Base-by-base conservation (phyloP, 768 basidiomycete genomes). In the Rhodosporidiobolus sp. region DNA sequence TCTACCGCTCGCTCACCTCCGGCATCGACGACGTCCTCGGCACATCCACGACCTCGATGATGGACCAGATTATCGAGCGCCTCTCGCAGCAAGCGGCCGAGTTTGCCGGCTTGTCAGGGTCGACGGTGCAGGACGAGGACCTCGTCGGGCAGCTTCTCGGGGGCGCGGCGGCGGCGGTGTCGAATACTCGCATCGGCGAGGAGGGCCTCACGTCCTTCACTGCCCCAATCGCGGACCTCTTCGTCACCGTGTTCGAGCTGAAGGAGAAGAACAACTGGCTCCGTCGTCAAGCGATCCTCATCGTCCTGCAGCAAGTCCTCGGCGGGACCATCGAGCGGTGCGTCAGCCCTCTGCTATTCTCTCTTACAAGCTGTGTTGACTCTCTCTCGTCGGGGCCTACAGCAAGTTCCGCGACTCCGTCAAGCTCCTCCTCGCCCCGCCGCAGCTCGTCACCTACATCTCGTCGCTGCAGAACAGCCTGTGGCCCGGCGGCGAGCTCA, bases 1-100 rank as follows among this genome's bases (percentile, higher is more conserved):
- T 99, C 68, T 98, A 95, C 79, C 88, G 89, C 43, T 91, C 92
- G 34, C 91, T 99, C 57, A 87, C 95, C 10, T 91, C 92, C 74
- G 94, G 93, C 80, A 89, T 98, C 77, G 96, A 99, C 80, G 96
- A 98, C 81, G 92, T 96, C 86, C 89, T 95, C 82, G 92, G 95
- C 75, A 61, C 70, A 3, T 71, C 70, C 32, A 68, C 70, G 24
- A 69, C 70, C 8, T 94, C 92, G 1, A 94, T 96, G 92, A 82
- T 97, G 55, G 94, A 97, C 79, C 89, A 94, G 56, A 90, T 95
- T 86, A 91, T 95, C 54, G 89, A 92, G 77, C 88, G 93, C 4
- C 86, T 97, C 26, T 92, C 90, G 1, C 86, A 88, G 43, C 94
- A 97, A 81, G 93, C 91, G 0, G 91, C 91, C 17, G 91, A 94